These are phyloP conservation scores for Neurospora crassa DNA, from an alignment of 2,329 filamentous ascomycete genomes.

Conservation along the genomic window DNA sequence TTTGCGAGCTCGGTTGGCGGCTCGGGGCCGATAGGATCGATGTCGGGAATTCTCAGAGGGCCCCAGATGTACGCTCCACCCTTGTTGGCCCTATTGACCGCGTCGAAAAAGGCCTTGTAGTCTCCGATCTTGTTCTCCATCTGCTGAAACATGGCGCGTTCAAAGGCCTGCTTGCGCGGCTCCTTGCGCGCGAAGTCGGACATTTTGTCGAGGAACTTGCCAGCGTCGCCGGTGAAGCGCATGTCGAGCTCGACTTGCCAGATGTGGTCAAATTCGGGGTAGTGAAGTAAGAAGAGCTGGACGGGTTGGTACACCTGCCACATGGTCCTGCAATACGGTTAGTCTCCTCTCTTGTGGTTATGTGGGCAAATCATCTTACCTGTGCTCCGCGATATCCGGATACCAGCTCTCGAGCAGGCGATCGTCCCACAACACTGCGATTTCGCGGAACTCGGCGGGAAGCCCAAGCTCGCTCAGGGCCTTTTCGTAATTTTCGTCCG, in stretches of 20 bases:
- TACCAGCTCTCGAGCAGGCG: conserved; percentile 58
- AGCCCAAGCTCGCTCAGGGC: conserved; percentile 40
- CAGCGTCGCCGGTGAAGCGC: conserved; percentile 25
- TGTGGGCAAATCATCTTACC: conserved; percentile 11
- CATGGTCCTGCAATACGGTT: conserved; percentile 18
- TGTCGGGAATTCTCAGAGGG: conserved; percentile 20
- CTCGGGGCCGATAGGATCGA: conserved; percentile 22
- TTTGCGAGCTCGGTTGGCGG: conserved; percentile 17
- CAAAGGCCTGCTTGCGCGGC: conserved; percentile 49
- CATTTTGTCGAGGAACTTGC: conserved; percentile 21
- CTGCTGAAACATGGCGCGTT: conserved; percentile 47
- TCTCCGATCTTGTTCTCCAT: conserved; percentile 40
- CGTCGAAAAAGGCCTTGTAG: conserved; percentile 32
- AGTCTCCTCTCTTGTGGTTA: background rate
- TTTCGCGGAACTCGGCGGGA: conserved; percentile 56
- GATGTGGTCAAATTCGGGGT: conserved; percentile 26
- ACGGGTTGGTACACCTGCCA: conserved; percentile 25
- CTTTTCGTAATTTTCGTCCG: conserved; percentile 39
- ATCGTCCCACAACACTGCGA: conserved; percentile 63
- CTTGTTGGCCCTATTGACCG: conserved; percentile 18
- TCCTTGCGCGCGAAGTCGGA: conserved; percentile 37
- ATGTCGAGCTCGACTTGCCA: conserved; percentile 38
- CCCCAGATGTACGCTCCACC: conserved; percentile 23
- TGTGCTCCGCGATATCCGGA: conserved; percentile 45
- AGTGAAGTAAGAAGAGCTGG: conserved; percentile 25